Conservation (phyloP, 2,329 filamentous ascomycete genomes). For the Fusarium cicatricum region DNA sequence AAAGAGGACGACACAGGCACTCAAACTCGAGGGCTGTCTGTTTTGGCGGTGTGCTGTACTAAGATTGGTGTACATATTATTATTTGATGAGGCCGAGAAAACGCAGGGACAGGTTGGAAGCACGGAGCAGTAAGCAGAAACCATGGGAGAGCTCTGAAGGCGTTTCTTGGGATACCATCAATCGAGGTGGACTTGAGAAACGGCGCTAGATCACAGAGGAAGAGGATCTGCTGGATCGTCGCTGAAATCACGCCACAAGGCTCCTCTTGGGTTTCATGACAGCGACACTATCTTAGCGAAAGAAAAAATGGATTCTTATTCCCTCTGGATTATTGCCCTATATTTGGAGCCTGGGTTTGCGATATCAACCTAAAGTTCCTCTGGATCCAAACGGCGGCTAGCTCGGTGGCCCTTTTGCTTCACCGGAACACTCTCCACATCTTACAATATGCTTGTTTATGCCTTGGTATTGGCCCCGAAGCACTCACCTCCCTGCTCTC, state of each 20-base stretch:
- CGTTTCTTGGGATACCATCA: constrained; percentile 16
- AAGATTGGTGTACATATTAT: constrained; percentile 25
- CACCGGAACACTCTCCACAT: constrained; percentile 34
- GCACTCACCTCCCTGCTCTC: constrained; percentile 22
- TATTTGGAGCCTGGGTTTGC: constrained; percentile 30
- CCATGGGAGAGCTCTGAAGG: constrained; percentile 4
- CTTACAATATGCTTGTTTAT: constrained; percentile 29
- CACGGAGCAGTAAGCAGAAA: constrained; percentile 8
- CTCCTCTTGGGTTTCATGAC: constrained; percentile 25
- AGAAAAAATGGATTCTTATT: constrained; percentile 22
- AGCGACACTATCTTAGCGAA: constrained; percentile 20
- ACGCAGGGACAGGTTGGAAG: constrained; percentile 1
- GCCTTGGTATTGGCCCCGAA: constrained; percentile 14
- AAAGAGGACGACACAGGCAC: constrained; percentile 22
- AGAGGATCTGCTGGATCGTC: constrained; percentile 34
- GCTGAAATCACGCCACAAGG: constrained; percentile 34
- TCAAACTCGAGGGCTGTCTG: constrained; percentile 18
- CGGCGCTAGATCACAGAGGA: constrained; percentile 33
- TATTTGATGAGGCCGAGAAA: constrained; percentile 9
- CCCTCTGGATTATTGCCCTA: constrained; percentile 14
- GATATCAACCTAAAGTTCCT: constrained; percentile 32
- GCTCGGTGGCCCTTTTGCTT: constrained; percentile 30
- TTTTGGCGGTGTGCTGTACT: constrained; percentile 32
- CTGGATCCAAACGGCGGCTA: constrained; percentile 19
- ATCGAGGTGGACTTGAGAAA: constrained; percentile 16